Conservation (phyloP, 805 yeast genomes). For the Lachancea kluyveri region DNA sequence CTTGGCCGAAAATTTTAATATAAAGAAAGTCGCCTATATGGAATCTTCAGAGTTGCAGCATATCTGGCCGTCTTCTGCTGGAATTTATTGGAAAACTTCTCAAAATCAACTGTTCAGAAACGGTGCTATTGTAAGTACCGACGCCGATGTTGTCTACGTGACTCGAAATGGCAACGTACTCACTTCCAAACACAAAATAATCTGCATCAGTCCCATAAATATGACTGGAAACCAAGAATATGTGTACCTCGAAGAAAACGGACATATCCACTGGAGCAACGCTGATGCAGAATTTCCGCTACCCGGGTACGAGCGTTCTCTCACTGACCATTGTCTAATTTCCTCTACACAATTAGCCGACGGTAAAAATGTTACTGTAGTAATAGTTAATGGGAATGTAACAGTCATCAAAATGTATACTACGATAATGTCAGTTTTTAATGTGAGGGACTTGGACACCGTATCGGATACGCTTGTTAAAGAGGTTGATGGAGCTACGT, state of each 20-base stretch:
- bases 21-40: neutral
- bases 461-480: too few relatives aligned
- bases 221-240: neutral
- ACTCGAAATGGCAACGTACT: conserved; percentile 5
- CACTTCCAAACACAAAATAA: neutral
- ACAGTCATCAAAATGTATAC: too few relatives aligned
- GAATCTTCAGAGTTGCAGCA: neutral
- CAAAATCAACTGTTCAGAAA: conserved; percentile 7
- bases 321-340: neutral
- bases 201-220: neutral
- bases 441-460: too few relatives aligned
- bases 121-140: conserved; percentile 1
- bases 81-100: conserved; percentile 12
- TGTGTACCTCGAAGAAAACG: conserved; percentile 1
- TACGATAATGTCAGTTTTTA: too few relatives aligned
- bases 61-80: conserved; percentile 7
- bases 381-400: too few relatives aligned
- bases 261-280: conserved; percentile 3
- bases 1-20: neutral
- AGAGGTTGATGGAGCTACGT: too few relatives aligned
- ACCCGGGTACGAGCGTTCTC: conserved; percentile 1
- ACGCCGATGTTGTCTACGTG: conserved; percentile 4
- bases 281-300: neutral
- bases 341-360: conserved; percentile 1
- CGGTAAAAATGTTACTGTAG: conserved; percentile 1